phyloP scores from a whole-genome alignment of 805 yeast genomes.

The Cyberlindnera veronae region DNA sequence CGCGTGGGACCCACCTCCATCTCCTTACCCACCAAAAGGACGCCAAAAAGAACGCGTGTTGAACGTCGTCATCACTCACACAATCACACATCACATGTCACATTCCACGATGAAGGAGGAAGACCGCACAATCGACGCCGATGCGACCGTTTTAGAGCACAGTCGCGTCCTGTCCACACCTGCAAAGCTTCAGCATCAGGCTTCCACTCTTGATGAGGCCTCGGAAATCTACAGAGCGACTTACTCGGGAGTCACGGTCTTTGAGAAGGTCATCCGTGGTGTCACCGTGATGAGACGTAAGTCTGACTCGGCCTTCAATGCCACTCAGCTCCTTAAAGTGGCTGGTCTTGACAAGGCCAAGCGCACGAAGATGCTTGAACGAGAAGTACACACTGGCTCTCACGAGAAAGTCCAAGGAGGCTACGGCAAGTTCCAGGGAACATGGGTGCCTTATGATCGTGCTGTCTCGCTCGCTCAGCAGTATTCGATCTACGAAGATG shows the following conservation, averaged over 20 bases:
- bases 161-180: slow-evolving; percentile 1
- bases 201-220: too few relatives aligned
- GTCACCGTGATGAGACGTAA: slow-evolving; percentile 77
- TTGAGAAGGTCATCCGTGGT: slow-evolving; percentile 64
- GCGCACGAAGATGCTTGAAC: slow-evolving; percentile 69
- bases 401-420: slow-evolving; percentile 86
- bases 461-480: slow-evolving; percentile 56
- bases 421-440: slow-evolving; percentile 80
- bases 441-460: slow-evolving; percentile 75
- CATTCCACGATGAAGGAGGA: slow-evolving; percentile 5
- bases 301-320: slow-evolving; percentile 76
- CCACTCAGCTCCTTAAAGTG: slow-evolving; percentile 75
- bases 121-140: slow-evolving; percentile 11
- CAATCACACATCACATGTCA: too few relatives aligned
- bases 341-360: slow-evolving; percentile 77
- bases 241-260: slow-evolving; percentile 79
- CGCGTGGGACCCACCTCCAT: neutral
- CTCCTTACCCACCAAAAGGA: neutral
- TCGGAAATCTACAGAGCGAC: slow-evolving; percentile 61
- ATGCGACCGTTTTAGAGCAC: slow-evolving; percentile 13
- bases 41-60: too few relatives aligned
- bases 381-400: slow-evolving; percentile 61
- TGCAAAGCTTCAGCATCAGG: too few relatives aligned
- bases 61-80: too few relatives aligned
- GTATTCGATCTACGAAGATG: slow-evolving; percentile 57